These are phyloP conservation scores for Pseudogymnoascus sp. DNA, from an alignment of 2,329 filamentous ascomycete genomes.

Conservation along the genomic window DNA sequence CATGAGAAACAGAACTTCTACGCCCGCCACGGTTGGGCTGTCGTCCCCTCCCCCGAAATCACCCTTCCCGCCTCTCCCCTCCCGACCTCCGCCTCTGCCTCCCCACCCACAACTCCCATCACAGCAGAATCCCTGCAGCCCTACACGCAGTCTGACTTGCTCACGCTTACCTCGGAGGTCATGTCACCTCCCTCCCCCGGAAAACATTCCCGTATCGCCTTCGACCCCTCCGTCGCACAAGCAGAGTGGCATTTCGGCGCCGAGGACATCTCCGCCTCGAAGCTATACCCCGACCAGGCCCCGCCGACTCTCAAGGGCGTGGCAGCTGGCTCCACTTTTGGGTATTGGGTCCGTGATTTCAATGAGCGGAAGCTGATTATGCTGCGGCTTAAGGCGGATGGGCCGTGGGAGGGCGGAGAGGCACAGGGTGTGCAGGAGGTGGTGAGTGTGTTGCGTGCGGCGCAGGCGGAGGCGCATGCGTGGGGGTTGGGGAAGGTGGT, in stretches of 20 bases:
- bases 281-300: conserved; percentile 15
- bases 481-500: conserved; percentile 31
- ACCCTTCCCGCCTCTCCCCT: conserved; percentile 26
- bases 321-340: background rate
- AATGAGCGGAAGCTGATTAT: background rate
- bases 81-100: conserved; percentile 1
- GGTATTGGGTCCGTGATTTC: background rate
- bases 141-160: background rate
- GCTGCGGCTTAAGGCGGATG: background rate
- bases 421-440: conserved; percentile 20
- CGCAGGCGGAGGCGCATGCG: conserved; percentile 28
- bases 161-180: background rate
- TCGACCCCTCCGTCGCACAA: conserved; percentile 23
- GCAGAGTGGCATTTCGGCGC: conserved; percentile 17
- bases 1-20: conserved; percentile 24
- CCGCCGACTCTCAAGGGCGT: conserved; percentile 23
- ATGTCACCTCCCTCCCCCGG: conserved; percentile 6
- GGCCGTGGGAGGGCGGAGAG: background rate
- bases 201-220: conserved; percentile 17
- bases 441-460: conserved; percentile 28
- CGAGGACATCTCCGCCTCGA: background rate
- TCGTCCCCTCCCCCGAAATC: conserved; percentile 28
- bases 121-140: background rate
- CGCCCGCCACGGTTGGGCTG: conserved; percentile 30
- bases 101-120: background rate